Evolutionary conservation across 495 filamentous ascomycete genomes (phyloP), one percentile per base, ranked within the genome.

Genomic region (Recurvomyces mirabilis): DNA sequence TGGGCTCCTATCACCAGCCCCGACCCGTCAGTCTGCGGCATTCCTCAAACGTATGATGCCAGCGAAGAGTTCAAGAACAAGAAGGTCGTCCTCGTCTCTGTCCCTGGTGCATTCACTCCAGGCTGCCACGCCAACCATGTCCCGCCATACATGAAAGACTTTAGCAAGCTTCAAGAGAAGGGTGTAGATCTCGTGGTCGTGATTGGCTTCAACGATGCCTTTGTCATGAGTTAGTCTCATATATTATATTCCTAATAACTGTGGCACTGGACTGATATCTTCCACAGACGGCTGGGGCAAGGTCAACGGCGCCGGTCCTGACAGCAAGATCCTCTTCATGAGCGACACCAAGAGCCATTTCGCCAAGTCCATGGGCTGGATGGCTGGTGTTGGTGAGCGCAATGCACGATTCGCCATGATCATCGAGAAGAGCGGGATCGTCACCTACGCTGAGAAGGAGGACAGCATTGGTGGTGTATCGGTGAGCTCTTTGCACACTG

Each of bases 61-160:
- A 83, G 77, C 70, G 80, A 87, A 63, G 83, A 93, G 56, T 93
- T 80, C 69, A 73, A 77, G 44, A 65, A 78, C 69, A 94, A 93
- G 74, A 93, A 91, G 67, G 39, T 89, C 46, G 80, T 94, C 54
- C 71, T 96, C 56, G 82, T 95, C 67, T 75, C 84, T 53, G 82
- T 94, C 43, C 88, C 88, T 46, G 88, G 78, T 76, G 89, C 89
- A 41, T 96, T 96, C 79, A 96, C 89, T 30, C 89, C 89, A 29
- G 82, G 84, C 55, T 96, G 89, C 75, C 83, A 84, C 46, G 82
- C 78, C 56, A 71, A 73, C 57, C 88, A 96, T 70, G 72, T 96
- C 53, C 82, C 86, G 31, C 82, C 83, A 47, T 94, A 88, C 75
- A 75, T 91, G 51, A 64, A 72, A 65, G 80, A 87, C 54, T 66